Percentiles rank a stretch among this genome's conserved stretches.
These are phyloP conservation scores for Aspergillus floridensis DNA, from an alignment of 2,329 filamentous ascomycete genomes.

Conservation along the genomic window DNA sequence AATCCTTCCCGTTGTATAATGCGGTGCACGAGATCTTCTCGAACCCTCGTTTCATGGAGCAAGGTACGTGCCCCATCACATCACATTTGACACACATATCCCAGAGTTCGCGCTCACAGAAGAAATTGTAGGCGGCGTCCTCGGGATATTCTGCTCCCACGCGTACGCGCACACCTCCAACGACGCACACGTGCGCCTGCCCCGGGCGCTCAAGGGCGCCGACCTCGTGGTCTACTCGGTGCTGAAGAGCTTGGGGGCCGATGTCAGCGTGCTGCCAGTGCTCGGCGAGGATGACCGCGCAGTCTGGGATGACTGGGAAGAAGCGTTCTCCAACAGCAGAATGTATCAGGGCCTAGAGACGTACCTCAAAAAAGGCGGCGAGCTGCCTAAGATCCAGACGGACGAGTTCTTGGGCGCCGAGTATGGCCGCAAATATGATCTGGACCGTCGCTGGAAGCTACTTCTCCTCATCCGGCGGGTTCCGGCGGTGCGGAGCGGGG, in stretches of 20 bases:
- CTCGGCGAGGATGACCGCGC: constrained; percentile 5
- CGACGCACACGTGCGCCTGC: constrained; percentile 23
- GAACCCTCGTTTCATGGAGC: constrained; percentile 36
- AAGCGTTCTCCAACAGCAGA: too few relatives aligned
- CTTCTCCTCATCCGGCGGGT: not conserved
- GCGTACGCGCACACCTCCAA: constrained; percentile 46
- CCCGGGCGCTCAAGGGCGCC: constrained; percentile 45
- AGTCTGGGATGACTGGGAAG: too few relatives aligned
- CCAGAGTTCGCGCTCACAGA: too few relatives aligned
- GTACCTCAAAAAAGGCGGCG: too few relatives aligned
- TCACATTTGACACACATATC: too few relatives aligned
- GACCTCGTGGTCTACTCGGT: constrained; percentile 46
- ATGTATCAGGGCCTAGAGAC: too few relatives aligned
- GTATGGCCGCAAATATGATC: not conserved
- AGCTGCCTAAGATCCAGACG: too few relatives aligned
- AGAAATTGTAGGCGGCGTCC: constrained; percentile 35
- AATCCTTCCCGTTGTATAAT: constrained; percentile 37
- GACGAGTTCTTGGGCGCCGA: too few relatives aligned
- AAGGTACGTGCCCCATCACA: constrained; percentile 24
- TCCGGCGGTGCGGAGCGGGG: rapidly evolving
- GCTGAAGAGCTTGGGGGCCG: constrained; percentile 34
- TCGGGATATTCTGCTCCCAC: constrained; percentile 50
- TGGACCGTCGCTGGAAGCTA: not conserved
- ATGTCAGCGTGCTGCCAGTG: constrained; percentile 32
- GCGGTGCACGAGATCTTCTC: constrained; percentile 32